Evolutionary conservation across 192 early-diverging fungal species (phyloP).

Genomic region (Coemansia sp.): DNA sequence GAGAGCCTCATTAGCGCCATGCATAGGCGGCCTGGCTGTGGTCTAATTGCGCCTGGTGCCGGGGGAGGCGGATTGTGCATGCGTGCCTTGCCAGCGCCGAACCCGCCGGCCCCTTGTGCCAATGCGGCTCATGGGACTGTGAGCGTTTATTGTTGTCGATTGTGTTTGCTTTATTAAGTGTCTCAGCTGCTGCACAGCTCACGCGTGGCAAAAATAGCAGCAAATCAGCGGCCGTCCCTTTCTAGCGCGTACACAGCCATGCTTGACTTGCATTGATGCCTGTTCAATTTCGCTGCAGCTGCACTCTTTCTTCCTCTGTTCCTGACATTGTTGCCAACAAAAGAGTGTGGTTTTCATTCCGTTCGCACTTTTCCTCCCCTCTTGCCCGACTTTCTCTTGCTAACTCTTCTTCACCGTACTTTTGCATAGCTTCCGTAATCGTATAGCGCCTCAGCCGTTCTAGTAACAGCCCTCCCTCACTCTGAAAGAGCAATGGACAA

Average conservation of each 20-base stretch:
- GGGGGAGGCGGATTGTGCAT: neutral
- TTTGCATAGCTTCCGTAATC: conserved; percentile 5
- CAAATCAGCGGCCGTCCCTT: conserved; percentile 3
- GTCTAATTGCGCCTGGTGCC: neutral
- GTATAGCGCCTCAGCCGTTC: too few relatives aligned
- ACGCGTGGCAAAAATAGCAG: conserved; percentile 10
- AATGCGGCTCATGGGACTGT: too few relatives aligned
- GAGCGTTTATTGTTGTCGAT: too few relatives aligned
- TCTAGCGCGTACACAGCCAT: neutral
- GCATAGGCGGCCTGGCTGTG: too few relatives aligned
- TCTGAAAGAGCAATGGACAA: conserved; percentile 27
- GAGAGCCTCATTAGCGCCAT: too few relatives aligned
- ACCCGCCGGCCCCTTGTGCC: neutral
- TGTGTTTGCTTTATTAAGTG: neutral
- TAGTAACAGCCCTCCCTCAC: neutral
- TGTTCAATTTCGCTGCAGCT: conserved; percentile 5
- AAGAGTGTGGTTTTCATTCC: neutral
- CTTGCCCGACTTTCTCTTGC: conserved; percentile 2
- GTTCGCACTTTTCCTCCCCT: neutral
- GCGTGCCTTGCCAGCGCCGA: neutral
- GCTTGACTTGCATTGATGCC: neutral
- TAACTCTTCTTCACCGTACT: conserved; percentile 1
- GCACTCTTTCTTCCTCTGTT: conserved; percentile 6
- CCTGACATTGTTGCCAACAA: neutral
- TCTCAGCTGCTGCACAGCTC: neutral